phyloP scores from a whole-genome alignment of 768 basidiomycete species.

The Mrakia hoshinonis region DNA sequence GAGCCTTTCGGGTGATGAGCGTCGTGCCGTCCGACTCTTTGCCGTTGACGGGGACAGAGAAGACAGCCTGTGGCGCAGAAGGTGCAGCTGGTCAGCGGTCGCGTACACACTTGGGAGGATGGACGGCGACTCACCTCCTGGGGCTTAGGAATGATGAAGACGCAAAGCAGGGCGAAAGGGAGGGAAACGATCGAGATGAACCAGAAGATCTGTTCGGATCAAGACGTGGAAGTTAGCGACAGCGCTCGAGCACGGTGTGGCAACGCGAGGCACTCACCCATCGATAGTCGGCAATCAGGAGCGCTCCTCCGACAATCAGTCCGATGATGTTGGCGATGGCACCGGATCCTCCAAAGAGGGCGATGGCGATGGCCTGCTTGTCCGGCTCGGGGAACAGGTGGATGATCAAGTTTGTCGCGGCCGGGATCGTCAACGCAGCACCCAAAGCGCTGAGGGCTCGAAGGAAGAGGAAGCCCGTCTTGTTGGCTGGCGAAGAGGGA shows the following conservation, averaged over 20 bases:
- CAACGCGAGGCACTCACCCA: conserved; percentile 25
- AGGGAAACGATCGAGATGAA: conserved; percentile 28
- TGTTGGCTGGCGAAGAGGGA: conserved; percentile 15
- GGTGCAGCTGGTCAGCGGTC: neutral
- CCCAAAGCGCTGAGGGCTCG: conserved; percentile 37
- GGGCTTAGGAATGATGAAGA: conserved; percentile 28
- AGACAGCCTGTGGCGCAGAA: neutral
- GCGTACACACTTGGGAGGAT: too few relatives aligned
- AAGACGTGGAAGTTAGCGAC: neutral
- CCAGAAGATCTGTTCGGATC: conserved; percentile 19
- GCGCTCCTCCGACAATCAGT: conserved; percentile 27
- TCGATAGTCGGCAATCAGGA: conserved; percentile 28
- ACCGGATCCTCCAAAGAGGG: conserved; percentile 12
- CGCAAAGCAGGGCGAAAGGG: conserved; percentile 27
- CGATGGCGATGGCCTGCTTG: conserved; percentile 41
- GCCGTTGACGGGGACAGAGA: neutral
- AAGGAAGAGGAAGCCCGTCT: conserved; percentile 38
- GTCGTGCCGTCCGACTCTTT: neutral
- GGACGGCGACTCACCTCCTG: neutral
- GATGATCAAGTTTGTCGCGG: conserved; percentile 45
- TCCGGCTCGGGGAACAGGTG: conserved; percentile 48
- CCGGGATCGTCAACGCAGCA: neutral
- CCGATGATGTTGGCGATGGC: conserved; percentile 36
- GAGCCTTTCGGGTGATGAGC: neutral
- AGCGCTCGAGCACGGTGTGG: neutral